Evolutionary conservation across 768 basidiomycete species (phyloP), one percentile per base, ranked within the genome.

Genomic region (Mycena vitilis): DNA sequence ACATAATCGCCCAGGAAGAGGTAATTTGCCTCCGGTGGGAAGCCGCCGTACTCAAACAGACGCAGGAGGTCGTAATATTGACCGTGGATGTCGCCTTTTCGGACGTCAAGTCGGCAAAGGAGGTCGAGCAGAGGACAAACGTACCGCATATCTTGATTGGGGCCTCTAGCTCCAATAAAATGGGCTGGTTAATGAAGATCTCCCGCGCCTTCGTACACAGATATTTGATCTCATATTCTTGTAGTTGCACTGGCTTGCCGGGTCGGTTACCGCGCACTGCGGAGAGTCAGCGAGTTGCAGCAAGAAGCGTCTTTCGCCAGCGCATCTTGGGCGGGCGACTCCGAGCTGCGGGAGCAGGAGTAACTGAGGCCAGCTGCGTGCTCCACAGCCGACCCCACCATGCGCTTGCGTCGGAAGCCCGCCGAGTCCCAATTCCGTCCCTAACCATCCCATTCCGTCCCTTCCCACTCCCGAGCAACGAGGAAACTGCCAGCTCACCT

Each of bases 1-100:
- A 99, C 97, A 78, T 99, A 99, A 83, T 99, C 97, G 71, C 97
- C 97, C 59, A 99, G 90, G 89, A 99, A 99, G 74, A 99, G 92
- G 84, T 99, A 98, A 83, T 98, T 99, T 69, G 97, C 95, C 89
- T 99, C 97, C 84, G 97, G 97, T 37, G 97, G 97, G 83, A 99
- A 99, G 60, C 97, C 97, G 68, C 97, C 97, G 76, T 98, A 98
- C 80, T 99, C 97, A 80, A 99, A 99, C 70, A 99, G 88, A 75
- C 97, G 93, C 74, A 99, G 87, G 57, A 99, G 88, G 84, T 99
- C 97, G 81, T 98, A 98, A 83, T 99, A 99, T 85, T 99, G 97
- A 71, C 97, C 97, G 75, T 99, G 97, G 74, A 98, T 98, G 81
- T 99, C 97, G 78, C 96, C 96, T 98, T 22, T 58, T 20, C 22